Evolutionary conservation across 2,329 filamentous ascomycete species (phyloP).

Genomic region (Nemania serpens): DNA sequence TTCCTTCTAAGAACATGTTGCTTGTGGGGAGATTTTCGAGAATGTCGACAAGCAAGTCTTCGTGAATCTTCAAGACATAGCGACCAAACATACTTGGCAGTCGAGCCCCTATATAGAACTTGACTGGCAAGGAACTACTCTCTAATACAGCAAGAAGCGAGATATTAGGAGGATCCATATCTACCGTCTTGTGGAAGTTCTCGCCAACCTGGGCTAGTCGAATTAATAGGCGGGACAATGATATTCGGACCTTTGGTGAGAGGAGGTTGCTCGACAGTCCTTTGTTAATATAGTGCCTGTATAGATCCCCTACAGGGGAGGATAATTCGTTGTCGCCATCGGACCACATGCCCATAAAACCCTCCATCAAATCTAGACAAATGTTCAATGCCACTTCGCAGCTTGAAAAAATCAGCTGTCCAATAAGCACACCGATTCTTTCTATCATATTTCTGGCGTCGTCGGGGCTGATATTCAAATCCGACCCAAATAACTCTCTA

Average conservation of each 20-base stretch:
- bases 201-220: constrained; percentile 69
- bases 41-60: constrained; percentile 82
- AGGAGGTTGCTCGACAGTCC: constrained; percentile 70
- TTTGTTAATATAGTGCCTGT: constrained; percentile 73
- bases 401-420: constrained; percentile 65
- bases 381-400: constrained; percentile 74
- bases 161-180: constrained; percentile 65
- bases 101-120: constrained; percentile 72
- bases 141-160: constrained; percentile 75
- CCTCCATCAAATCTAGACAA: constrained; percentile 70
- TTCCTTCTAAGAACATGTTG: constrained; percentile 74
- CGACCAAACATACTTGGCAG: constrained; percentile 78
- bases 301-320: constrained; percentile 74
- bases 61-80: constrained; percentile 82
- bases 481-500: constrained; percentile 57
- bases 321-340: constrained; percentile 63
- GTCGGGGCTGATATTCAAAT: constrained; percentile 54
- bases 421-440: constrained; percentile 56
- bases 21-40: constrained; percentile 78
- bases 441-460: constrained; percentile 55
- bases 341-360: constrained; percentile 67
- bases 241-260: constrained; percentile 70
- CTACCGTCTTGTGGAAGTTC: constrained; percentile 65
- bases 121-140: constrained; percentile 69
- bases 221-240: constrained; percentile 71